Evolutionary conservation across 495 filamentous ascomycete species (phyloP), one percentile per base, ranked within the genome.

Genomic region (Penicillium chermesinum): DNA sequence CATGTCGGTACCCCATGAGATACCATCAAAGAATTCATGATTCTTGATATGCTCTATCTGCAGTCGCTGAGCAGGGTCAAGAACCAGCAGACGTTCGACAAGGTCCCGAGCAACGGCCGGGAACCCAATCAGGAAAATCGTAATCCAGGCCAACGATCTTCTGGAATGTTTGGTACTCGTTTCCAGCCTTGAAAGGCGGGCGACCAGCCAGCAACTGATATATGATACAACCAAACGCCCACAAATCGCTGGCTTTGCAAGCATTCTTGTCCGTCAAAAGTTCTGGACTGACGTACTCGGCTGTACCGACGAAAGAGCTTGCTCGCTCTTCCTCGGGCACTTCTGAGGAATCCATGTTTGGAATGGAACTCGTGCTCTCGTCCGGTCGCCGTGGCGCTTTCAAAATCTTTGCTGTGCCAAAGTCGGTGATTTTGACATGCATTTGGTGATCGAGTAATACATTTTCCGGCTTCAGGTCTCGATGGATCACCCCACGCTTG

Each of bases 221-320:
- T 48, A 99, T 85, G 51, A 99, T 99, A 66, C 94, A 99, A n/a
- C 94, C 94, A 73, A 97, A 96, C 2, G 94, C 94, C 94, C 94
- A 99, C 25, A 99, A 67, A 64, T 99, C 94, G 59, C 91, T 96
- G 16, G 94, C 89, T 70, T 97, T 99, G 72, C 94, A 95, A 8
- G 91, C 93, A 53, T 89, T 90, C 72, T 97, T 97, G 52, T 96
- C 88, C 1, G 85, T 95, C 51, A 99, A 74, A 22, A 99, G 76
- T 57, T 99, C 94, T 0, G 94, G 94, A 57, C 90, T 96, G 53
- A 99, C 94, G 61, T 99, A 99, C 64, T 99, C 94, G 1, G 94
- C 94, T 4, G 94, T 99, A 40, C 94, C 94, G 17, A 99, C 94
- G 68, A 99, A 99, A 3, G 93, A 97, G 25, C 86, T 88, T 15